Conservation (phyloP, 1,284 basidiomycete species). For the Trichosporon inkin region DNA sequence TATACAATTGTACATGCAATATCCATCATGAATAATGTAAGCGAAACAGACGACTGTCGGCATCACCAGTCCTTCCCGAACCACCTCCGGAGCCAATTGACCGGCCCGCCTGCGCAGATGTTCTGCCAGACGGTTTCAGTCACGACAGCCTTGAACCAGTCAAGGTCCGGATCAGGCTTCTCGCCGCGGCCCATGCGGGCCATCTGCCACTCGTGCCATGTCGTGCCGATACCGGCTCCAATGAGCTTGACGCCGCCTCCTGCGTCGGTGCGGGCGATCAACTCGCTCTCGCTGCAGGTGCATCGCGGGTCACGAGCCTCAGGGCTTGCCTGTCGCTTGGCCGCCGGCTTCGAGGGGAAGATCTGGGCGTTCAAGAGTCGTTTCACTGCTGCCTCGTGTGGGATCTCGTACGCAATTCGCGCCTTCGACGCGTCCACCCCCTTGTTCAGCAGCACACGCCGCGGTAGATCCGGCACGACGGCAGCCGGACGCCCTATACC, state of each 20-base stretch:
- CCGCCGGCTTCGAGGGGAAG: background rate
- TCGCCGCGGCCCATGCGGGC: constrained; percentile 37
- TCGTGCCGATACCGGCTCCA: constrained; percentile 41
- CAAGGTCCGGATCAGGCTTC: constrained; percentile 34
- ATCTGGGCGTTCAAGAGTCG: background rate
- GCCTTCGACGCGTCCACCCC: constrained; percentile 26
- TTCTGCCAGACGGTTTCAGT: constrained; percentile 35
- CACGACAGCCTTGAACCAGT: constrained; percentile 32
- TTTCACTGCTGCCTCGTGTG: constrained; percentile 1
- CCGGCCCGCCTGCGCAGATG: constrained; percentile 30
- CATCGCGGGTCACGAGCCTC: background rate
- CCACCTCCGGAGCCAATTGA: constrained; percentile 19
- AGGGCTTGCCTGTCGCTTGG: background rate
- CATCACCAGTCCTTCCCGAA: constrained; percentile 14
- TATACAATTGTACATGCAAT: constrained; percentile 2
- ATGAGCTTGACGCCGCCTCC: constrained; percentile 35
- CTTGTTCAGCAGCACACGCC: constrained; percentile 32
- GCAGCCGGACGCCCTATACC: constrained; percentile 45
- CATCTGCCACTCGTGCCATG: constrained; percentile 49
- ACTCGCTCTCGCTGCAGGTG: background rate
- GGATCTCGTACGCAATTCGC: constrained; percentile 33
- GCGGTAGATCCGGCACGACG: constrained; percentile 34
- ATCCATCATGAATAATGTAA: background rate
- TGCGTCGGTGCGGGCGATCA: background rate
- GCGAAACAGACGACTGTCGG: too few species aligned